Base-by-base conservation (phyloP, 1,284 basidiomycete species). In the Sporisorium graminicola region DNA sequence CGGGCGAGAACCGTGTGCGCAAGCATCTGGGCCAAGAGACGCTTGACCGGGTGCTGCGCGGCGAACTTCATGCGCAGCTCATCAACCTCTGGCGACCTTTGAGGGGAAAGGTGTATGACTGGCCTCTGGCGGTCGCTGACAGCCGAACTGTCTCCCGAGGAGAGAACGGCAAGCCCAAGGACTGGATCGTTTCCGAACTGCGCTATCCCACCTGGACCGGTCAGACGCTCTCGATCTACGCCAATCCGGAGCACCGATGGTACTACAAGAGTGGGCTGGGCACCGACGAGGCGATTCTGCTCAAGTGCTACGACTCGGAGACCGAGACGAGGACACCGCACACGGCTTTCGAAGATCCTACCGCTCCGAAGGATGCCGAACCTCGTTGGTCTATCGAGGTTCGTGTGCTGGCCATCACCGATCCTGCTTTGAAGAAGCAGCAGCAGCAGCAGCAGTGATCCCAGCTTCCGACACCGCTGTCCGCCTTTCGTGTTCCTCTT, bases 71-170 rank as follows among this genome's bases (percentile, higher is more conserved):
- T 24, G 90, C 89, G 86, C 91, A 92, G 81, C 90, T 92, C 58
- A 89, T 92, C 86, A 92, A 92, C 86, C 88, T 92, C 64, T 92
- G 91, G 91, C 86, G 91, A 9, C 91, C 91, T 1, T 90, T 92
- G 65, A 74, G 84, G 8, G 86, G 88, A 66, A 81, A 89, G 3
- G 89, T 90, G 10, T 82, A 86, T 40, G 91, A 91, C 78, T 88
- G 87, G 86, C 91, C 91, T 1, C 87, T 92, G 44, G 89, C 89
- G 1, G 86, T 91, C 6, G 91, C 90, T 76, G 91, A 92, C 77
- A 90, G 85, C 55, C 84, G 89, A 27, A 89, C 87, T 37, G 88
- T 92, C n/a, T 87, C 61, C 16, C 50, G 47, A 14, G 74, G 74
- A 12, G 70, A 65, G 24, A 54, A 77, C 44, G 77, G 77, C 44